Base-by-base conservation (phyloP, 257 asterid species). In the Solanum etuberosum region DNA sequence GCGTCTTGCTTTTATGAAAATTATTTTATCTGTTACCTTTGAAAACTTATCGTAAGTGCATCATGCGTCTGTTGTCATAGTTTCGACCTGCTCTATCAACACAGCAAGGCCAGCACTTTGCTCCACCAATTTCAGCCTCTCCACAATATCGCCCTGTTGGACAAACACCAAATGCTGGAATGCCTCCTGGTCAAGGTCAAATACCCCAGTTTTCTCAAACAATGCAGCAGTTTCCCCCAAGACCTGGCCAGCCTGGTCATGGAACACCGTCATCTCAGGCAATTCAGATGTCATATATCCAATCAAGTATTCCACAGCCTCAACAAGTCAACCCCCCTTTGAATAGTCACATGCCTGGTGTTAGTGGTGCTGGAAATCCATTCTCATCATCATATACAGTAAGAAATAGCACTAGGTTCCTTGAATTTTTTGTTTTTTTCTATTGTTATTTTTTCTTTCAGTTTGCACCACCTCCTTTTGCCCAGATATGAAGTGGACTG, bases 91-190 rank as follows among this genome's bases (percentile, higher is more conserved):
- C 89, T 40, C 90, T 88, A 85, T 95, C 93, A 76, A 83, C 91
- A 25, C 94, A 93, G 77, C 98, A 92, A 89, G 93, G 91, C 70
- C 98, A 92, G 83, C 93, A 72, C 35, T 96, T 91, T 89, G 88
- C 90, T 38, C 90, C 97, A 65, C 89, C 92, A 29, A 68, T 81
- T 34, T 92, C 92, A 86, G 90, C 90, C 84, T 59, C 93, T 86
- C 98, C 92, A 88, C 99, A 95, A 78, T 96, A 91, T 90, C 97
- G 90, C 85, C 94, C 94, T 71, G 87, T 91, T 82, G 95, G 95
- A 65, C 97, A 90, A 86, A 78, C 88, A 27, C 97, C 92, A 86
- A 92, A 92, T 91, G 85, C 87, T 65, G 96, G 96, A 84, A 90
- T 92, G 90, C 92, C 90, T 82, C 94, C 91, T 81, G 93, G 95